Evolutionary conservation across 352 stramenopile species (phyloP), one percentile per base, ranked within the genome.

Genomic region (Thalassiosira mediterranea): DNA sequence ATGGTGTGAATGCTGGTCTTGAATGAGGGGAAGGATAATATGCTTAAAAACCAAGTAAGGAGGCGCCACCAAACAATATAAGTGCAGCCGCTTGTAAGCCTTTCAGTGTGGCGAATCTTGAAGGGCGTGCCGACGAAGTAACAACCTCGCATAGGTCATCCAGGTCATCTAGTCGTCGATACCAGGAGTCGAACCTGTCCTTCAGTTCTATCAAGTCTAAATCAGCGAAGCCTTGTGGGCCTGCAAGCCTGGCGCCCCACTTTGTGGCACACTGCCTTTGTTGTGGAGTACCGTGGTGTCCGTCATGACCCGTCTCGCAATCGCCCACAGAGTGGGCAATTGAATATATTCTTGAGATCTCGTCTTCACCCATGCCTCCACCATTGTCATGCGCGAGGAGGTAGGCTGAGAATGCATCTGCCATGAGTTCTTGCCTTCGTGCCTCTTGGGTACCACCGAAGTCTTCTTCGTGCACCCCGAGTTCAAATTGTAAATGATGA

Each of bases 401-500:
- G 26, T 81, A 84, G 13, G 61, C 57, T 2, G 34, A 49, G 57
- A 84, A 68, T 1, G 76, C 61, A 69, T 84, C 74, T 0, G 74
- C 74, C 68, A 83, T 79, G 2, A 83, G 19, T 23, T 83, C 74
- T 42, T 61, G 62, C 11, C 70, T 25, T 40, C 70, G 25, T 15
- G 47, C 56, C 13, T 52, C 63, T 37, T 42, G 52, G 13, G 11
- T 37, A 19, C 25, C 28, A 17, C 17, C 52, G 34, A 42, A 42
- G 11, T 69, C 25, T 25, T 59, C 31, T 17, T 68, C 54, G 1
- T 37, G 17, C 10, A 17, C 15, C n/a, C 46, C 56, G 7, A 63
- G 21, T 8, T 56, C 25, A 17, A 72, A 83, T 49, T 83, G 74
- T 0, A 83, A 25, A 48, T 83, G 74, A 68, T 83, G 74, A 13